phyloP scores from a whole-genome alignment of 148 eudicot genomes.

The Cornus florida region DNA sequence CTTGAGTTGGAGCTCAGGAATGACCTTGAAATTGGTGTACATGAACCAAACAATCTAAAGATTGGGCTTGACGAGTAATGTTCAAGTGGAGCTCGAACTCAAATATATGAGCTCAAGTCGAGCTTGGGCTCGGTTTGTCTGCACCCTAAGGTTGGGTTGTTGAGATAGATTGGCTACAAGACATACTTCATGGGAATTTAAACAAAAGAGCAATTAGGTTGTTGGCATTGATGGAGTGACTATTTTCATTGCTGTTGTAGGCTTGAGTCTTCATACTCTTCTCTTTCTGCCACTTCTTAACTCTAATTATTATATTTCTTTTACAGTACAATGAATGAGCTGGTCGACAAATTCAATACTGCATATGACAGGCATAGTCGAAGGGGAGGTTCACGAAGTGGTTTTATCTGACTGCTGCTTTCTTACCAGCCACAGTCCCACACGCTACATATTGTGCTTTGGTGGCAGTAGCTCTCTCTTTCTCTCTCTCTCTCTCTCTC shows the following conservation, averaged over 20 bases:
- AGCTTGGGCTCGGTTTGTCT: too few species aligned
- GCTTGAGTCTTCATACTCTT: not conserved
- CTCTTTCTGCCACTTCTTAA: not conserved
- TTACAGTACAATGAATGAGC: constrained; percentile 84
- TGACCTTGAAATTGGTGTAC: not conserved
- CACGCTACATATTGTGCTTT: constrained; percentile 6
- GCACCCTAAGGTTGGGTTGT: not conserved
- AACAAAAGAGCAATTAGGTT: too few species aligned
- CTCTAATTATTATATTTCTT: not conserved
- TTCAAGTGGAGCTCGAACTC: too few species aligned
- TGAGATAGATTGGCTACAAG: not conserved
- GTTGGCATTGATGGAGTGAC: not conserved
- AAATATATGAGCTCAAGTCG: too few species aligned
- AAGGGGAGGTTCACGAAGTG: constrained; percentile 66
- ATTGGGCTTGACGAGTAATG: not conserved
- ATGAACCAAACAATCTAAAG: not conserved
- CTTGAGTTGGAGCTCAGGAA: too few species aligned
- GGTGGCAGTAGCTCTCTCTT: constrained; percentile 8
- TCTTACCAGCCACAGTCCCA: not conserved
- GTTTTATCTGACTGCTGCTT: constrained; percentile 47
- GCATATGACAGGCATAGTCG: constrained; percentile 81
- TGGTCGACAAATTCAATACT: constrained; percentile 83
- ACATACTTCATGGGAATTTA: too few species aligned
- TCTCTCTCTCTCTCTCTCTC: not conserved
- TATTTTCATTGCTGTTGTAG: not conserved